Base-by-base conservation (phyloP, 768 basidiomycete species). In the Russula virescens region DNA sequence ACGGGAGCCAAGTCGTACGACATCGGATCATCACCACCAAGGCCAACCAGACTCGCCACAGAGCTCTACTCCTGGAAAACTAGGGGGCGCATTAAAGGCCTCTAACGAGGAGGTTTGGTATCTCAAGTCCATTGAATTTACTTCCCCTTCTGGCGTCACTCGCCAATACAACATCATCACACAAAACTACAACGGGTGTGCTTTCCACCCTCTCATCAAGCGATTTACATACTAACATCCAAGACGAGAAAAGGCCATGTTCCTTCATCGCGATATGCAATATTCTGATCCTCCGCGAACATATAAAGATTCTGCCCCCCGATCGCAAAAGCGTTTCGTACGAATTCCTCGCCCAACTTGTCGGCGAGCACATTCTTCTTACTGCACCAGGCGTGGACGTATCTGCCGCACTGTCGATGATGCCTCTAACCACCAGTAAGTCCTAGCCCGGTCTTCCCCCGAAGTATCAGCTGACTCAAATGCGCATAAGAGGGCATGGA, bases 201-300 rank as follows among this genome's bases (percentile, higher is more conserved):
- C 78, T 11, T 26, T 16, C 25, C 53, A 0, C 26, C 23, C 31
- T 46, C 3, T 38, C 10, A 26, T 3, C 21, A 21, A 31, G 31
- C 31, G 31, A 28, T 6, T n/a, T 52, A 35, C 40, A 56, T 28
- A 8, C 65, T 54, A 18, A 45, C 50, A 25, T 65, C 42, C 58
- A 23, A 21, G 26, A n/a, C 47, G 18, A 38, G 19, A 40, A 8
- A 70, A 94, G 93, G 10, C 92, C 93, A 10, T 95, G 93, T 70
- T 93, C 91, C 0, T 89, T 95, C 66, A 91, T 95, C 68, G 93
- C 92, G 28, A 89, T 94, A 62, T 94, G 91, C 75, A 97, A 97
- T 71, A 90, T 94, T 55, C 81, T 96, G 34, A 86, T 96, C 63
- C 78, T 97, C 2, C 83, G 93, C n/a, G 88, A 86, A 55, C 80